A percentile compares a stretch with the other conserved stretches of the same genome.
Evolutionary conservation across 495 filamentous ascomycete genomes (phyloP).

Genomic region (Apodospora peruviana): DNA sequence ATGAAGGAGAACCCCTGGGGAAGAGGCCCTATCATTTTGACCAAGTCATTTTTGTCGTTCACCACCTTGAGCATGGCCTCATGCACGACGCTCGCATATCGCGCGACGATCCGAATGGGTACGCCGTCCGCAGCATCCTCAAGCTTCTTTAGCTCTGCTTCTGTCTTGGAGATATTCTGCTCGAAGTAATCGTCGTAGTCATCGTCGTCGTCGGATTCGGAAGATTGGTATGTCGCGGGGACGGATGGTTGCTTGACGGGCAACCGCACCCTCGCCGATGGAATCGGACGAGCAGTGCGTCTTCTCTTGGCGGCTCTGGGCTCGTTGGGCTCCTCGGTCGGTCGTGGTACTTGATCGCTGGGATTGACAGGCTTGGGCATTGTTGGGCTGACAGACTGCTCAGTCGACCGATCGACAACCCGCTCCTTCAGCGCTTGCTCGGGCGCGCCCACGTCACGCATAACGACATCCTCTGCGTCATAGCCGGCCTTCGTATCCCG

Average conservation of each 20-base stretch:
- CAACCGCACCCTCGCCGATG: slow-evolving; percentile 14
- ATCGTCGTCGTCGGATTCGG: slow-evolving; percentile 48
- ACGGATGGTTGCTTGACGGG: slow-evolving; percentile 23
- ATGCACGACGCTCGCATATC: slow-evolving; percentile 30
- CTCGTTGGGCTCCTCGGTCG: not conserved
- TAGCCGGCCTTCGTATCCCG: slow-evolving; percentile 22
- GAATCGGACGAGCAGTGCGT: slow-evolving; percentile 10
- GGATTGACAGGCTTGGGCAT: not conserved
- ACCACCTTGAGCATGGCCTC: slow-evolving; percentile 29
- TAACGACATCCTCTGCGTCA: slow-evolving; percentile 13
- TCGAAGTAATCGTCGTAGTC: slow-evolving; percentile 48
- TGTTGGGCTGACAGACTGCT: not conserved
- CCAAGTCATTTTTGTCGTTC: slow-evolving; percentile 24
- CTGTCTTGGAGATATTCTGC: slow-evolving; percentile 35
- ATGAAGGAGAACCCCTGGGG: slow-evolving; percentile 21
- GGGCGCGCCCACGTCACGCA: slow-evolving; percentile 10
- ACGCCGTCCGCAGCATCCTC: slow-evolving; percentile 19
- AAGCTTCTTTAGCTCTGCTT: slow-evolving; percentile 36
- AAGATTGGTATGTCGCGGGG: slow-evolving; percentile 27
- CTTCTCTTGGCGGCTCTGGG: slow-evolving; percentile 3
- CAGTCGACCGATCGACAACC: not conserved
- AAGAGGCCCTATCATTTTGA: slow-evolving; percentile 29
- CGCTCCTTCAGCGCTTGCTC: slow-evolving; percentile 7
- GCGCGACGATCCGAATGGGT: slow-evolving; percentile 17
- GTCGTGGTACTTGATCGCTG: not conserved